A percentile compares a stretch with the other conserved stretches of the same genome.
phyloP scores from a whole-genome alignment of 1,284 basidiomycete species.

The Microbotryum scabiosae region DNA sequence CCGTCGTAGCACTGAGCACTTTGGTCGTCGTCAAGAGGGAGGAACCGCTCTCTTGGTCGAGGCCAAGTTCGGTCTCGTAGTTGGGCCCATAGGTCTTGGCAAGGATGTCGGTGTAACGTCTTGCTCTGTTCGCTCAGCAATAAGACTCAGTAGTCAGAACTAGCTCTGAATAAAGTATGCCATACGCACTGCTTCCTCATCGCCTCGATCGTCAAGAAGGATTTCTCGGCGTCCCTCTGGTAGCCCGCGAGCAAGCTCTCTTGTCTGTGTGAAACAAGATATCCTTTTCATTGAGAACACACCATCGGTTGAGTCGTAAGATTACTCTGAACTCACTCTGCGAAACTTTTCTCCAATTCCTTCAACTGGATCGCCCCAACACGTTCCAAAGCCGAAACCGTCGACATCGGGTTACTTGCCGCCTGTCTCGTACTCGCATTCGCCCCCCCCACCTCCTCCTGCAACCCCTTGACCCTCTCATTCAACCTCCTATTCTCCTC shows the following conservation, averaged over 20 bases:
- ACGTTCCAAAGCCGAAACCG: background rate
- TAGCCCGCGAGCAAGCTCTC: constrained; percentile 16
- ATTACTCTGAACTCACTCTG: background rate
- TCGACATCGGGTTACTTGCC: too few relatives aligned
- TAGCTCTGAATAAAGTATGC: too few relatives aligned
- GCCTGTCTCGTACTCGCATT: too few relatives aligned
- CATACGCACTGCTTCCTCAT: constrained; percentile 11
- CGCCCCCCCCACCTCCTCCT: too few relatives aligned
- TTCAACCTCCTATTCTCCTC: too few relatives aligned
- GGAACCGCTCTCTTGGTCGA: background rate
- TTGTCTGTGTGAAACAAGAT: background rate
- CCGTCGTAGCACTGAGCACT: too few relatives aligned
- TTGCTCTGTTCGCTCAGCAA: background rate
- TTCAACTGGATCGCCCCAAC: constrained; percentile 20
- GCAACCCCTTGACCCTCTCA: too few relatives aligned
- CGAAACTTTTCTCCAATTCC: constrained; percentile 17
- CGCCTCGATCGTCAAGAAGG: constrained; percentile 7
- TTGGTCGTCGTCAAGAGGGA: background rate
- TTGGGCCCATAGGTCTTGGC: constrained; percentile 12
- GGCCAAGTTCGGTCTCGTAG: constrained; percentile 13
- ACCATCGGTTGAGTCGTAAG: too few relatives aligned
- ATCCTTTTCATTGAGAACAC: too few relatives aligned
- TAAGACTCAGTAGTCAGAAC: background rate
- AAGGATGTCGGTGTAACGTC: constrained; percentile 15
- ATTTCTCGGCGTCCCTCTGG: constrained; percentile 22